Base-by-base conservation (phyloP, 768 basidiomycete genomes). In the Paxillus ammoniavirescens region DNA sequence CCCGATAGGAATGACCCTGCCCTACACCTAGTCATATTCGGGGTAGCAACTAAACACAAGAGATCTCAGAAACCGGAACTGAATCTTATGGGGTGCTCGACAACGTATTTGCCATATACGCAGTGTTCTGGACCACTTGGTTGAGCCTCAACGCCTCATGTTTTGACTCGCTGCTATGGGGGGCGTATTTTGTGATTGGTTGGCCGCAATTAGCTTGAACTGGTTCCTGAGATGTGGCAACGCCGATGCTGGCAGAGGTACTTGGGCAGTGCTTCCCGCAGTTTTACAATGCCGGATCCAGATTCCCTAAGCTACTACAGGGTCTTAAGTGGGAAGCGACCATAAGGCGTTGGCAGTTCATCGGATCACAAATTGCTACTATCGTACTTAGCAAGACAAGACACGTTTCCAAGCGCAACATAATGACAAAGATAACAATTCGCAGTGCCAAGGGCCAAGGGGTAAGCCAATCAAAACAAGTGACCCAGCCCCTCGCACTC, bases 1-100 rank as follows among this genome's bases (percentile, higher is more conserved):
- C 31, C 78, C 84, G 43, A 75, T 80, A 73, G 77, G 77, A 61
- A 72, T 67, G 65, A 72, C 68, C 60, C 60, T 68, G 49, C 63
- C 70, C 56, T 72, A 68, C 57, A 46, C 72, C 64, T 72, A 73
- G 68, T 76, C 72, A 73, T 60, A 74, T 65, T 75, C 60, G 63
- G 66, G 53, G 65, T 66, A 57, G 74, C 50, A 57, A 61, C 61
- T 37, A 57, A 37, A 49, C 45, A 31, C 33, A 52, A 62, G 56
- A 21, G 66, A 70, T 64, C 58, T 26, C 50, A 63, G 61, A 60
- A 61, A 52, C 10, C 56, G 53, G 44, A 58, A 52, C 57, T 53
- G 61, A 58, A 61, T 61, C 57, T 66, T 52, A 67, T 60, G 54
- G 57, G 66, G 56, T 64, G 65, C 69, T 72, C 69, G 74, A 67